phyloP scores from a whole-genome alignment of 2,329 filamentous ascomycete genomes.

The Ceratocystiopsis sp. region DNA sequence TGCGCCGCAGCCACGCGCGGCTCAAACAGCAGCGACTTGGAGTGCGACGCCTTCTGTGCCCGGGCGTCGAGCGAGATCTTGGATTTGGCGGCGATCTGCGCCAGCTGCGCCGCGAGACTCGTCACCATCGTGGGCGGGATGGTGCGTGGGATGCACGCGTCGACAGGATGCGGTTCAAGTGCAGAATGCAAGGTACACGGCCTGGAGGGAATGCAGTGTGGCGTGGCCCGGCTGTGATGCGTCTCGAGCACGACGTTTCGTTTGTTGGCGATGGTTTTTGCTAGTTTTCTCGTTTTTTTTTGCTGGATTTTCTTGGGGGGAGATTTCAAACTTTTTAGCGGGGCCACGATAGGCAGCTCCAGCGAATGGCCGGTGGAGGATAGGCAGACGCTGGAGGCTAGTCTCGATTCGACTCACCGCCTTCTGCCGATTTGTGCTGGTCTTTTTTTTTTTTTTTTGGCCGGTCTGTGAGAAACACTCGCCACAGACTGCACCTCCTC shows the following conservation, averaged over 20 bases:
- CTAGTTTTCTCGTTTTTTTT: slow-evolving; percentile 1
- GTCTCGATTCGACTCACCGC: slow-evolving; percentile 6
- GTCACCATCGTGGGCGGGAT: slow-evolving; percentile 19
- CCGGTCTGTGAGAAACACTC: not conserved
- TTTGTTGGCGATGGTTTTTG: not conserved
- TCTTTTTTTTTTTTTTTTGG: slow-evolving; percentile 1
- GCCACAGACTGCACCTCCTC: slow-evolving; percentile 2
- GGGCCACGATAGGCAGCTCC: slow-evolving; percentile 4
- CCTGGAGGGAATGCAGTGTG: too few relatives aligned
- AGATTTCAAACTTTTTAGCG: slow-evolving; percentile 1
- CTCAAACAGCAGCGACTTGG: slow-evolving; percentile 90
- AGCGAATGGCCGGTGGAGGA: not conserved
- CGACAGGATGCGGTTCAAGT: not conserved
- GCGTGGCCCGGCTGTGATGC: too few relatives aligned
- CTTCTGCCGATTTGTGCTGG: slow-evolving; percentile 2
- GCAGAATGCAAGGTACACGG: too few relatives aligned
- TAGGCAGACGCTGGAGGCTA: slow-evolving; percentile 1
- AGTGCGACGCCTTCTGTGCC: slow-evolving; percentile 79
- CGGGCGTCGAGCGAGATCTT: slow-evolving; percentile 85
- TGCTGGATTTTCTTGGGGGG: too few relatives aligned
- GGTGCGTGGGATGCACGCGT: not conserved
- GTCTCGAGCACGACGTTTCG: too few relatives aligned
- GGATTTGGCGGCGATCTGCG: slow-evolving; percentile 76
- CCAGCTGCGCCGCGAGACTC: slow-evolving; percentile 82
- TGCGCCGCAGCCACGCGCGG: slow-evolving; percentile 69